These are phyloP conservation scores for Entomortierella parvispora DNA, from an alignment of 192 early-diverging fungal species.

Conservation along the genomic window DNA sequence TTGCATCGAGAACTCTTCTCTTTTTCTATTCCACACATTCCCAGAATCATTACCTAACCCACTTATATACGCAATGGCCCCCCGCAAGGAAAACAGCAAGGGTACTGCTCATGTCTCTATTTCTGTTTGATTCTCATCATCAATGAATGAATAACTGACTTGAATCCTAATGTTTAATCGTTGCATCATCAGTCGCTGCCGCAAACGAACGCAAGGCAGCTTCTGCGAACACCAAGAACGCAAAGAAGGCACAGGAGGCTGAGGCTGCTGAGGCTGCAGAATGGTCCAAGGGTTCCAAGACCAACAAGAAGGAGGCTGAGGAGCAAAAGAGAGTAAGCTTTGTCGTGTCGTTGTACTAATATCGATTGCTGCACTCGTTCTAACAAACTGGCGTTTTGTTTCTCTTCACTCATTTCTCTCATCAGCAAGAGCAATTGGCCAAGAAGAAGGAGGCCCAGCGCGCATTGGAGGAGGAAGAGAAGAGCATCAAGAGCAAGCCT, in stretches of 20 bases:
- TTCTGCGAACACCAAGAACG: constrained; percentile 69
- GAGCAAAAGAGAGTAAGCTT: constrained; percentile 60
- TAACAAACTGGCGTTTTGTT: not conserved
- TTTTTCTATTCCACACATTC: not conserved
- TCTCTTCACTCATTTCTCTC: constrained; percentile 1
- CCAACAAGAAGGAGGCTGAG: constrained; percentile 70
- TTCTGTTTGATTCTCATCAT: no score
- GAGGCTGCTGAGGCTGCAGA: constrained; percentile 68
- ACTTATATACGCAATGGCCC: constrained; percentile 17
- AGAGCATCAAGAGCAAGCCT: constrained; percentile 57
- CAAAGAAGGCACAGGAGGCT: constrained; percentile 55
- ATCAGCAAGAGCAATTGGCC: constrained; percentile 57
- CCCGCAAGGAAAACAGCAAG: constrained; percentile 45
- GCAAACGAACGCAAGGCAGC: constrained; percentile 82
- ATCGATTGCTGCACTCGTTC: constrained; percentile 4
- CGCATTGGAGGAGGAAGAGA: constrained; percentile 70
- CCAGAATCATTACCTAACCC: not conserved
- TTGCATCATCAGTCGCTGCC: constrained; percentile 69
- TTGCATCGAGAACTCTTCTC: no score
- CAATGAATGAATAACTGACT: no score
- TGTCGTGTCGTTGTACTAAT: not conserved
- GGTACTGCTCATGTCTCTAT: not conserved
- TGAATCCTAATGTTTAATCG: no score
- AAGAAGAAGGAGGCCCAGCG: constrained; percentile 63
- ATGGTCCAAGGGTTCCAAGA: constrained; percentile 79